phyloP scores from a whole-genome alignment of 2,329 filamentous ascomycete genomes.

The Hypoxylon sp. region DNA sequence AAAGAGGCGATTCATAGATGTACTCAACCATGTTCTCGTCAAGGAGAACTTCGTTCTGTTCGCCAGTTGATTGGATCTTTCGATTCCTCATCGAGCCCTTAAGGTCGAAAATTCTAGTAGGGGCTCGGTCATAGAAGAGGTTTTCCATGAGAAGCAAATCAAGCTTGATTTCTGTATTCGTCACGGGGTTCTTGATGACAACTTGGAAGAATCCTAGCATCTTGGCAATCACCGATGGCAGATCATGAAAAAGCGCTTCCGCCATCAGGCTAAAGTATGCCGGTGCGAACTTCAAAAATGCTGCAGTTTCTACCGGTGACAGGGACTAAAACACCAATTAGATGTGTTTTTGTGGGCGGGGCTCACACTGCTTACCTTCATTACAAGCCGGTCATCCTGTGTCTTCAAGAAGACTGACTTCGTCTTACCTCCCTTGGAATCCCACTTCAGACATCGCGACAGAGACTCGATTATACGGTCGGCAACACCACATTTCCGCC shows the following conservation, averaged over 20 bases:
- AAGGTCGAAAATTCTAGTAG: slow-evolving; percentile 92
- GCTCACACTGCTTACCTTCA: slow-evolving; percentile 71
- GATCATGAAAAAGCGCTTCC: slow-evolving; percentile 92
- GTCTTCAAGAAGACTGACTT: slow-evolving; percentile 98
- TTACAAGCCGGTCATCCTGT: slow-evolving; percentile 90
- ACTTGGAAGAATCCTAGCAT: slow-evolving; percentile 99
- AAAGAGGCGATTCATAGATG: slow-evolving; percentile 96
- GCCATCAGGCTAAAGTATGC: slow-evolving; percentile 99
- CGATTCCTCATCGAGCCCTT: slow-evolving; percentile 99
- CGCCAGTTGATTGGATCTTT: slow-evolving; percentile 94
- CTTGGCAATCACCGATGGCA: slow-evolving; percentile 97
- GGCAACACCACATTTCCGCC: slow-evolving; percentile 91
- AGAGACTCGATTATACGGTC: slow-evolving; percentile 96
- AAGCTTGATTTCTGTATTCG: slow-evolving; percentile 93
- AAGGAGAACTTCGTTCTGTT: slow-evolving; percentile 94
- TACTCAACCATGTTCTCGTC: slow-evolving; percentile 99
- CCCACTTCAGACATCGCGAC: slow-evolving; percentile 96
- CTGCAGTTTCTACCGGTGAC: slow-evolving; percentile 90
- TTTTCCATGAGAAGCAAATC: slow-evolving; percentile 98
- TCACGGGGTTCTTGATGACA: slow-evolving; percentile 93
- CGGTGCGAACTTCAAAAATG: slow-evolving; percentile 94
- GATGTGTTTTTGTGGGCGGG: slow-evolving; percentile 53
- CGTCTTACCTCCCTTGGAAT: slow-evolving; percentile 97
- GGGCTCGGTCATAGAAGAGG: slow-evolving; percentile 93
- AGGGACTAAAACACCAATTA: slow-evolving; percentile 72